Evolutionary conservation across 306 rosid genomes (phyloP).

Genomic region (Rosa lucieae): DNA sequence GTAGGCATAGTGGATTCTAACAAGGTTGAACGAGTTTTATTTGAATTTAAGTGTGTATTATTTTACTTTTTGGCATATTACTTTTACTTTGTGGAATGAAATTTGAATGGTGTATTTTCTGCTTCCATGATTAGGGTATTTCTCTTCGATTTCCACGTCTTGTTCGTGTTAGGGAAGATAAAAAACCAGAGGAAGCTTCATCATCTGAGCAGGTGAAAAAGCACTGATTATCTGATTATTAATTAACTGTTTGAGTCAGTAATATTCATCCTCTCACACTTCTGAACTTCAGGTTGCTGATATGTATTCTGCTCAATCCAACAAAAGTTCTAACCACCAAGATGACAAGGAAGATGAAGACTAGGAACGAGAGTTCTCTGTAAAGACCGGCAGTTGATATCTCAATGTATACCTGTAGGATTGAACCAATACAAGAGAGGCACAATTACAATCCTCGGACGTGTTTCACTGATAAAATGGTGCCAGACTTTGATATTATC

Average conservation of each 20-base stretch:
- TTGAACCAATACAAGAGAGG: not conserved
- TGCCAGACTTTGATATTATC: not conserved
- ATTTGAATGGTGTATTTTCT: conserved; percentile 11
- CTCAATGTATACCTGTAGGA: not conserved
- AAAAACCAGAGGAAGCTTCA: conserved; percentile 78
- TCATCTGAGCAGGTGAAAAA: conserved; percentile 74
- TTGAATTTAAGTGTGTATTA: conserved; percentile 7
- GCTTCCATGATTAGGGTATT: conserved; percentile 56
- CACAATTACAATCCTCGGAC: not conserved
- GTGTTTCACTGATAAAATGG: not conserved
- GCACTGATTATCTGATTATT: not conserved
- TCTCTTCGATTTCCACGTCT: conserved; percentile 92
- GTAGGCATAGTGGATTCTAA: conserved; percentile 68
- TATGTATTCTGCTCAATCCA: conserved; percentile 76
- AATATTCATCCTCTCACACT: not conserved
- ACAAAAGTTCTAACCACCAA: conserved; percentile 51
- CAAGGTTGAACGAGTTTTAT: conserved; percentile 51
- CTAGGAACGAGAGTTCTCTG: conserved; percentile 23
- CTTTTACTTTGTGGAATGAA: conserved; percentile 14
- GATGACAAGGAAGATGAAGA: conserved; percentile 67
- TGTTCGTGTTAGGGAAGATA: conserved; percentile 77
- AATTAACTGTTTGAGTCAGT: not conserved
- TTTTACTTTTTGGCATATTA: conserved; percentile 7
- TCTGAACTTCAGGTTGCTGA: conserved; percentile 72
- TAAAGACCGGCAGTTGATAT: conserved; percentile 19